Percentiles rank a stretch among this genome's conserved stretches.
Evolutionary conservation across 1,284 basidiomycete species (phyloP).

Genomic region (Leccinum holopus): DNA sequence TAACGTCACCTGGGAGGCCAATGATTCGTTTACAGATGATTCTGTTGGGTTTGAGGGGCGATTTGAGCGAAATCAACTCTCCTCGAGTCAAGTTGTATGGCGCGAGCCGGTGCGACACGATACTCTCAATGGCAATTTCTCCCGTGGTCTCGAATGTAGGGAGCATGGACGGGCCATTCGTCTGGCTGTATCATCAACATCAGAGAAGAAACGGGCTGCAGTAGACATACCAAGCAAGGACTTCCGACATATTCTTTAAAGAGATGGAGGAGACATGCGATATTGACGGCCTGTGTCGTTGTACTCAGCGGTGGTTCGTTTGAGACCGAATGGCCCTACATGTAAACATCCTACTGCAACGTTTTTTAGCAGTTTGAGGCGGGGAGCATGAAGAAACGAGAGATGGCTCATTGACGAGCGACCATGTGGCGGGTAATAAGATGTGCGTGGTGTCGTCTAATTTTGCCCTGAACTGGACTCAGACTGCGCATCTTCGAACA

Average conservation of each 20-base stretch:
- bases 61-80: constrained; percentile 78
- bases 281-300: constrained; percentile 46
- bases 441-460: neutral
- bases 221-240: constrained; percentile 45
- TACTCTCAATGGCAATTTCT: constrained; percentile 64
- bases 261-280: constrained; percentile 54
- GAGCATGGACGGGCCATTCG: constrained; percentile 83
- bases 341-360: constrained; percentile 30
- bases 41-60: constrained; percentile 69
- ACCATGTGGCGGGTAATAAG: neutral
- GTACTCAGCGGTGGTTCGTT: constrained; percentile 3
- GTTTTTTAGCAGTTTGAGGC: constrained; percentile 19
- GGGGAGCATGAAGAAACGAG: constrained; percentile 17
- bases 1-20: constrained; percentile 85
- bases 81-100: constrained; percentile 65
- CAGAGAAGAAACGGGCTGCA: neutral
- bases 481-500: neutral
- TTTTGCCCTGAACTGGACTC: neutral
- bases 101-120: constrained; percentile 53
- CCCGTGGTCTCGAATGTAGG: constrained; percentile 69
- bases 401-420: constrained; percentile 18
- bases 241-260: constrained; percentile 60
- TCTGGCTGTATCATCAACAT: constrained; percentile 35
- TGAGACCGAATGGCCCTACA: constrained; percentile 20
- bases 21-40: constrained; percentile 90